A percentile compares a stretch with the other conserved stretches of the same genome.
Conservation (phyloP, 352 stramenopile species). For the Pilasporangium apinafurcum region DNA sequence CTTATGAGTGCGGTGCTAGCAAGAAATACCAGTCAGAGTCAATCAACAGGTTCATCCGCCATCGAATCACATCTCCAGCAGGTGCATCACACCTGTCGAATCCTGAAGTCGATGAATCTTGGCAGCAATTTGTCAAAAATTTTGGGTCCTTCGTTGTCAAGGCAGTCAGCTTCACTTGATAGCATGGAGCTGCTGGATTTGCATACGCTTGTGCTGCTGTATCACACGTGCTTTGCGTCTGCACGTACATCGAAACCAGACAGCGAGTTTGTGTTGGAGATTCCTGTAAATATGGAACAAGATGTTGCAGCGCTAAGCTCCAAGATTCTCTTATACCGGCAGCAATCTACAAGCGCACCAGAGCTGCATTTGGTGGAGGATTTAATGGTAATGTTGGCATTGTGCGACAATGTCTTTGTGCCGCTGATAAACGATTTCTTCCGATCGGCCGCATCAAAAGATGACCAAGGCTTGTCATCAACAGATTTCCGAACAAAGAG, state of each 20-base stretch:
- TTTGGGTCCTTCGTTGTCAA: conserved; percentile 48
- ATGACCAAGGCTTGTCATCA: conserved; percentile 3
- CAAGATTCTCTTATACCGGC: conserved; percentile 1
- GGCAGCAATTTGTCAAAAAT: conserved; percentile 64
- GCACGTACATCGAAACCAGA: conserved; percentile 13
- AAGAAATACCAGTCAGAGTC: conserved; percentile 8
- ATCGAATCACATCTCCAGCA: conserved; percentile 36
- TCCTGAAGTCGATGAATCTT: conserved; percentile 61
- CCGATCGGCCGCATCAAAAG: conserved; percentile 2
- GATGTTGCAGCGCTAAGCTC: conserved; percentile 11
- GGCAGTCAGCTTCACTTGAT: conserved; percentile 26
- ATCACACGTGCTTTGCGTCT: conserved; percentile 44
- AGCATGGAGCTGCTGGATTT: conserved; percentile 34
- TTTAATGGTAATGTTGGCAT: conserved; percentile 7
- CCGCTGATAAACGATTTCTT: conserved; percentile 14
- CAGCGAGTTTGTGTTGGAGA: conserved; percentile 16
- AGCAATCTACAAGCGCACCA: background rate
- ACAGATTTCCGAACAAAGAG: conserved; percentile 9
- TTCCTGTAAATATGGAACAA: conserved; percentile 43
- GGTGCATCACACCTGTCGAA: conserved; percentile 55
- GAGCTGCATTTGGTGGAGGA: conserved; percentile 7
- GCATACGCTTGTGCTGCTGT: conserved; percentile 59
- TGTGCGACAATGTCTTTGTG: conserved; percentile 8
- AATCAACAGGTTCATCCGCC: conserved; percentile 7
- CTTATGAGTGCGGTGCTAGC: conserved; percentile 70